A percentile compares a stretch with the other conserved stretches of the same genome.
phyloP scores from a whole-genome alignment of 768 basidiomycete genomes.

The Tricholoma furcatifolium region DNA sequence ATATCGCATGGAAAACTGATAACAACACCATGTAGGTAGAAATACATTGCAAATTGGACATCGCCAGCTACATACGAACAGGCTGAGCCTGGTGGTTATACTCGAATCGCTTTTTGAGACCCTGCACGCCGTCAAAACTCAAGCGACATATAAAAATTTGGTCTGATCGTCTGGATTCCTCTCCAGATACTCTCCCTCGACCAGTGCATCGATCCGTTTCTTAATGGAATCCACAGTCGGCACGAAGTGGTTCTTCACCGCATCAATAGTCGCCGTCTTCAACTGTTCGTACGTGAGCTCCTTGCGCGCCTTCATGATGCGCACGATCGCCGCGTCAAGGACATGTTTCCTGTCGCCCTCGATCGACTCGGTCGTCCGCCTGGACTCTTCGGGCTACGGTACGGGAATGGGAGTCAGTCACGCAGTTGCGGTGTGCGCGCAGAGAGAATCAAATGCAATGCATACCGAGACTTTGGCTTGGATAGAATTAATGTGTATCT shows the following conservation, averaged over 20 bases:
- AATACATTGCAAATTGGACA: too few species aligned
- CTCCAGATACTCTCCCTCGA: slow-evolving; percentile 85
- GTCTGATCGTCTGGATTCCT: slow-evolving; percentile 72
- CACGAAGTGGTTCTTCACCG: slow-evolving; percentile 84
- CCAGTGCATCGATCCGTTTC: slow-evolving; percentile 74
- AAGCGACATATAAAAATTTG: slow-evolving; percentile 80
- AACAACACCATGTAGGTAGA: too few species aligned
- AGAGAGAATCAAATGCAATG: slow-evolving; percentile 24
- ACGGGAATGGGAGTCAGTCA: neutral
- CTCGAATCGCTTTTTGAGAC: too few species aligned
- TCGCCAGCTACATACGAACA: too few species aligned
- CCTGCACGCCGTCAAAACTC: neutral
- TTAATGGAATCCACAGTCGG: slow-evolving; percentile 87
- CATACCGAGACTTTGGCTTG: slow-evolving; percentile 90
- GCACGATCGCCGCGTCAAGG: slow-evolving; percentile 93
- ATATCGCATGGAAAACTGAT: too few species aligned
- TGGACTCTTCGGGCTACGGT: slow-evolving; percentile 80
- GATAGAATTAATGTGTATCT: slow-evolving; percentile 93
- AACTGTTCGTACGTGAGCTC: slow-evolving; percentile 78
- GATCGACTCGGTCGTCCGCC: slow-evolving; percentile 78
- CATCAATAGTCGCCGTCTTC: slow-evolving; percentile 79
- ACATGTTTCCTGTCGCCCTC: slow-evolving; percentile 84
- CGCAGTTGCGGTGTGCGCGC: neutral
- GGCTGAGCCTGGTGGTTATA: too few species aligned
- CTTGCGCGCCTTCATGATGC: slow-evolving; percentile 94